Evolutionary conservation across 163 green algal genomes (phyloP).

Genomic region (Volvox carteri): DNA sequence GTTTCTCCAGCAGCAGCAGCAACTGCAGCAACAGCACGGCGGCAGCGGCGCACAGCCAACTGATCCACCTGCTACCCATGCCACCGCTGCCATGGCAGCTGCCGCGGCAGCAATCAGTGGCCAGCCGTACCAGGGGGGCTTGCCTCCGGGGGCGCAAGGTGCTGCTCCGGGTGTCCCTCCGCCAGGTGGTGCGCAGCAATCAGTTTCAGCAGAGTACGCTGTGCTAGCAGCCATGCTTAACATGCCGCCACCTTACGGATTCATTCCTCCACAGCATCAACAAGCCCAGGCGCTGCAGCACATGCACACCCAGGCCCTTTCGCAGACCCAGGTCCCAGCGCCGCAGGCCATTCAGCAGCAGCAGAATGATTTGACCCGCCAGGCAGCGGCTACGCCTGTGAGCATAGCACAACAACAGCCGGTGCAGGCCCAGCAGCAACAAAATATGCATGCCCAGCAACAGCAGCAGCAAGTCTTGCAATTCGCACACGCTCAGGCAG

Average conservation of each 20-base stretch:
- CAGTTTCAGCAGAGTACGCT: slow-evolving; percentile 7
- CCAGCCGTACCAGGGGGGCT: background rate
- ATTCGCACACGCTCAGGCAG: slow-evolving; percentile 20
- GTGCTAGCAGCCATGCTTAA: slow-evolving; percentile 36
- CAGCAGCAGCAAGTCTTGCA: slow-evolving; percentile 30
- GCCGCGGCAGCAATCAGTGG: slow-evolving; percentile 12
- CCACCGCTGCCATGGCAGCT: slow-evolving; percentile 33
- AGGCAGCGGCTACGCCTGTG: background rate
- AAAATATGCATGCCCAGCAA: background rate
- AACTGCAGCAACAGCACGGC: background rate
- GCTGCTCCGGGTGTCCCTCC: background rate
- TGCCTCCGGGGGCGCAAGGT: background rate
- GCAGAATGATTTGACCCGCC: background rate
- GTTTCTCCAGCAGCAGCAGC: slow-evolving; percentile 11
- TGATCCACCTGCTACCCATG: background rate
- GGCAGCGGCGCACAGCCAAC: background rate
- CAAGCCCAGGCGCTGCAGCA: background rate
- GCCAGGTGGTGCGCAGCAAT: background rate
- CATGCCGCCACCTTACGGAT: background rate
- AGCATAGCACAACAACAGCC: background rate
- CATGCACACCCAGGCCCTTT: background rate
- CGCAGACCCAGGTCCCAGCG: background rate
- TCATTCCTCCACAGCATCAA: slow-evolving; percentile 1
- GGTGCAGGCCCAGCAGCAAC: background rate
- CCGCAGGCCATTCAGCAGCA: background rate